phyloP scores from a whole-genome alignment of 306 rosid genomes.

The Prunus armeniaca region DNA sequence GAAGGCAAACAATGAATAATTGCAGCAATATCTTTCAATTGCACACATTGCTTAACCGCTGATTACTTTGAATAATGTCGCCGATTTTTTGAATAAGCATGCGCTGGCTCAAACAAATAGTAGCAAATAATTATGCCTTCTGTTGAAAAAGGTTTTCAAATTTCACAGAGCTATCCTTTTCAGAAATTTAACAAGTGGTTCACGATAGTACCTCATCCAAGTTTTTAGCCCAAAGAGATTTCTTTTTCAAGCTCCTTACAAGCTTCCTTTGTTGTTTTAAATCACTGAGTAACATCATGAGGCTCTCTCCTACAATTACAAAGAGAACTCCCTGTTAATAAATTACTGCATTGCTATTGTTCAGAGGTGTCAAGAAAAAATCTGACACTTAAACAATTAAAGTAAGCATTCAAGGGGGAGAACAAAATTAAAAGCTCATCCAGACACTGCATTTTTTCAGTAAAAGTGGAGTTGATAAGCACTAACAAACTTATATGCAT shows the following conservation, averaged over 20 bases:
- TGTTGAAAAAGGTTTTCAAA: not conserved
- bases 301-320: conserved; percentile 72
- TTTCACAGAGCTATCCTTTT: conserved; percentile 8
- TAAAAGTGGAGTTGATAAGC: not conserved
- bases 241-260: conserved; percentile 79
- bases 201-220: conserved; percentile 72
- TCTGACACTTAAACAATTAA: conserved; percentile 10
- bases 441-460: not conserved
- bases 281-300: conserved; percentile 71
- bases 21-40: not conserved
- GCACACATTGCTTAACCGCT: not conserved
- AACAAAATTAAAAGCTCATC: conserved; percentile 8
- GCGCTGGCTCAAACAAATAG: not conserved
- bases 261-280: conserved; percentile 77
- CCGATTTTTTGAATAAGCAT: too few relatives aligned
- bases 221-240: conserved; percentile 83
- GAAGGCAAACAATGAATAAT: not conserved
- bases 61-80: not conserved
- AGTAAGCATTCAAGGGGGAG: conserved; percentile 7
- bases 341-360: conserved; percentile 16
- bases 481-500: not conserved
- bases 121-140: conserved; percentile 13
- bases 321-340: conserved; percentile 28
- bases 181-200: conserved; percentile 10
- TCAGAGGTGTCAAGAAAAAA: conserved; percentile 11